Evolutionary conservation across 768 basidiomycete genomes (phyloP).

Genomic region (Phlegmacium glaucopus): DNA sequence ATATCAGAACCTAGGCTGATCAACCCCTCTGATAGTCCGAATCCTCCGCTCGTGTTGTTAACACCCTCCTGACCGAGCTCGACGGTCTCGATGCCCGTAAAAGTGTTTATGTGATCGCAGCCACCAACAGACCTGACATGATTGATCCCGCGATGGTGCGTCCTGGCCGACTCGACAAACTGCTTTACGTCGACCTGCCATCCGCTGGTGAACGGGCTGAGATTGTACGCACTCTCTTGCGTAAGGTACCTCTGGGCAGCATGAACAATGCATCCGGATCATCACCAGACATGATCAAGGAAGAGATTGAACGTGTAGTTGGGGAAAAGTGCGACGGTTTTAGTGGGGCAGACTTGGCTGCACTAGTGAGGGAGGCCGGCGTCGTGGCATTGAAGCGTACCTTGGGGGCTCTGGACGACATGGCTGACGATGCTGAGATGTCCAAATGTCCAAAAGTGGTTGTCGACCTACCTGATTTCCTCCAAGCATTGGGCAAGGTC

Average conservation of each 20-base stretch:
- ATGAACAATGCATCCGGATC: neutral
- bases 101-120: constrained; percentile 89
- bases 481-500: constrained; percentile 71
- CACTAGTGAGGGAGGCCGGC: constrained; percentile 86
- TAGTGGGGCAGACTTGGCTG: constrained; percentile 89
- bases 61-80: constrained; percentile 91
- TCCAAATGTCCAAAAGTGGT: constrained; percentile 29
- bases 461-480: constrained; percentile 70
- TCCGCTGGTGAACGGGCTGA: constrained; percentile 70
- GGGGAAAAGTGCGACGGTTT: constrained; percentile 75
- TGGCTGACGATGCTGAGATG: constrained; percentile 40
- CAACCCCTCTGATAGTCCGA: constrained; percentile 60
- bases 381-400: constrained; percentile 74
- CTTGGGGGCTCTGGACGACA: constrained; percentile 62
- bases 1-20: neutral
- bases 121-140: constrained; percentile 95
- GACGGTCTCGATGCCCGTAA: constrained; percentile 88
- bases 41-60: constrained; percentile 89
- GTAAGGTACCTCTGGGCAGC: constrained; percentile 62
- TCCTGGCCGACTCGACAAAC: constrained; percentile 92
- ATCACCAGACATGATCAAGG: constrained; percentile 17
- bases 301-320: constrained; percentile 45
- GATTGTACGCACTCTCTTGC: constrained; percentile 74
- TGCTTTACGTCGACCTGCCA: constrained; percentile 91
- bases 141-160: constrained; percentile 98